phyloP scores from a whole-genome alignment of 495 filamentous ascomycete genomes.

The Rhizodiscina lignyota region DNA sequence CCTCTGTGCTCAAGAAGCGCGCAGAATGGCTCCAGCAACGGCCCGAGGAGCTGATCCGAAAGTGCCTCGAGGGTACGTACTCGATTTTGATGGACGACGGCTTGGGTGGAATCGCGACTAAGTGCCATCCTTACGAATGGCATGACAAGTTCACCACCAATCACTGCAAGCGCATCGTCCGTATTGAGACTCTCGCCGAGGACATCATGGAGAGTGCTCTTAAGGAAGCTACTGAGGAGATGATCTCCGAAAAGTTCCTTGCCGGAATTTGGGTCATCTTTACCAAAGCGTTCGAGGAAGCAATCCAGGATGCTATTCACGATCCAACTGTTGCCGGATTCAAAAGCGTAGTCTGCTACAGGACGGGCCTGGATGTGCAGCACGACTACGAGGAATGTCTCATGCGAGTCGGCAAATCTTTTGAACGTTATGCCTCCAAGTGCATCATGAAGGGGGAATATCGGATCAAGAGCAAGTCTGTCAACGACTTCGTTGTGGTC shows the following conservation, averaged over 20 bases:
- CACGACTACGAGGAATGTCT: slow-evolving; percentile 12
- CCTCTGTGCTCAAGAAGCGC: slow-evolving; percentile 34
- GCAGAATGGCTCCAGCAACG: slow-evolving; percentile 26
- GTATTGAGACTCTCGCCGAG: slow-evolving; percentile 65
- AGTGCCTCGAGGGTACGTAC: slow-evolving; percentile 61
- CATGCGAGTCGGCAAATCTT: slow-evolving; percentile 9
- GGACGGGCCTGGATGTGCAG: slow-evolving; percentile 50
- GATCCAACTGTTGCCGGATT: slow-evolving; percentile 65
- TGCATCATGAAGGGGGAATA: slow-evolving; percentile 20
- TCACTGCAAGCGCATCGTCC: slow-evolving; percentile 59
- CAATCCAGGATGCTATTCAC: slow-evolving; percentile 34
- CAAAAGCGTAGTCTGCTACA: slow-evolving; percentile 75
- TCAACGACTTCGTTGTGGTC: slow-evolving; percentile 53
- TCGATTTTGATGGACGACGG: slow-evolving; percentile 69
- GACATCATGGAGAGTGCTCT: slow-evolving; percentile 36
- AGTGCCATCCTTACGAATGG: slow-evolving; percentile 43
- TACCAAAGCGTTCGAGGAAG: slow-evolving; percentile 25
- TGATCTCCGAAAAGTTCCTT: slow-evolving; percentile 12
- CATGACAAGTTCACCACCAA: slow-evolving; percentile 49
- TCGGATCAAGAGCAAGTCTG: slow-evolving; percentile 41
- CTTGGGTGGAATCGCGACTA: slow-evolving; percentile 34
- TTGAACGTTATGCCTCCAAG: slow-evolving; percentile 13
- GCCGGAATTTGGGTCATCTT: slow-evolving; percentile 22
- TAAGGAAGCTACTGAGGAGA: slow-evolving; percentile 9
- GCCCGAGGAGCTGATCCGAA: slow-evolving; percentile 39